A percentile compares a stretch with the other conserved stretches of the same genome.
Conservation (phyloP, 1,284 basidiomycete species). For the Pterulicium gracile region DNA sequence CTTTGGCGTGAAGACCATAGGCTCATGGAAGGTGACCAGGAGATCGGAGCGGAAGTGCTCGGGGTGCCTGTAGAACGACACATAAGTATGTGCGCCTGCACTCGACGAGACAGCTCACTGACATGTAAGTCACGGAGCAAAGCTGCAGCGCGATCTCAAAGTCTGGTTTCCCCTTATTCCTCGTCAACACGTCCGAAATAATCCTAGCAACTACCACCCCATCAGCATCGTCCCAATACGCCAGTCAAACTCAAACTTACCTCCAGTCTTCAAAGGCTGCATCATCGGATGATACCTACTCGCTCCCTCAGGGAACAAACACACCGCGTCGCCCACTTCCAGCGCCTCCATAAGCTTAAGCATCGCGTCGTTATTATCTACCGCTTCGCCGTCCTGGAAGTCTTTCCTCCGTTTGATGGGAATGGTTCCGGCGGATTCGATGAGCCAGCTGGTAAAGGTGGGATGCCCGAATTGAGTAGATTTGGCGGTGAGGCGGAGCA, state of each 20-base stretch:
- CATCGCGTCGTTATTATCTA: constrained; percentile 65
- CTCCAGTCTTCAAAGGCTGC: constrained; percentile 77
- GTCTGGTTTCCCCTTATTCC: constrained; percentile 51
- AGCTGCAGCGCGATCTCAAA: constrained; percentile 68
- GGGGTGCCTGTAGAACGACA: constrained; percentile 30
- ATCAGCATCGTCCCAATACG: constrained; percentile 6
- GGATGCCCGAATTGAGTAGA: constrained; percentile 71
- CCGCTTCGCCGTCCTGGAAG: constrained; percentile 29
- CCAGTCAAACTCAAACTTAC: constrained; percentile 25
- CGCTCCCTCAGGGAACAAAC: constrained; percentile 76
- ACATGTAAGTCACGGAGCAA: constrained; percentile 81
- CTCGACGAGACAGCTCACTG: constrained; percentile 11
- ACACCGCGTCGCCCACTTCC: constrained; percentile 69
- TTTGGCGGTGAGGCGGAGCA: constrained; percentile 77
- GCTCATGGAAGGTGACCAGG: constrained; percentile 71
- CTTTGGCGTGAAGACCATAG: constrained; percentile 56
- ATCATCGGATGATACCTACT: constrained; percentile 76
- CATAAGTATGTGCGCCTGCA: constrained; percentile 2
- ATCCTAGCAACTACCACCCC: constrained; percentile 55
- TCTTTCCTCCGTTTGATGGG: constrained; percentile 73
- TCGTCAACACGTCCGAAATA: constrained; percentile 67
- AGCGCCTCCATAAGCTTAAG: constrained; percentile 59
- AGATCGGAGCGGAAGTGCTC: constrained; percentile 83
- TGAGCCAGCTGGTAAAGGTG: constrained; percentile 83
- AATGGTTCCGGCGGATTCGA: constrained; percentile 76